These are phyloP conservation scores for Podosphaera xanthii DNA, from an alignment of 2,329 filamentous ascomycete species.

Conservation along the genomic window DNA sequence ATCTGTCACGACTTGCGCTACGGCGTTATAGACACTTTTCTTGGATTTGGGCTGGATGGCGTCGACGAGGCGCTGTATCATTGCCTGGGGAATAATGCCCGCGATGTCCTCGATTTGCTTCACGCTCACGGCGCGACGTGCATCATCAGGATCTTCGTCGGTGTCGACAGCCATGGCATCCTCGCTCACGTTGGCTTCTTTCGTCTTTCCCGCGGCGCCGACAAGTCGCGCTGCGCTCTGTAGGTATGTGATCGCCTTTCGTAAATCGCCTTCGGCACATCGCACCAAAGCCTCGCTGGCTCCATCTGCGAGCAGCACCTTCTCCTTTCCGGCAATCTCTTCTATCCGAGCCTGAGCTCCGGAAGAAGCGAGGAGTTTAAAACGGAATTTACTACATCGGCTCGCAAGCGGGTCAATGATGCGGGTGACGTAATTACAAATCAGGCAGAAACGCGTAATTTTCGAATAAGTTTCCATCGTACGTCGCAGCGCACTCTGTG, in stretches of 20 bases:
- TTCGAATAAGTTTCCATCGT: conserved; percentile 98
- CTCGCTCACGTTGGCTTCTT: conserved; percentile 17
- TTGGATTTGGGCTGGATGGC: conserved; percentile 53
- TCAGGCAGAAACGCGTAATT: conserved; percentile 90
- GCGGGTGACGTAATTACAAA: conserved; percentile 95
- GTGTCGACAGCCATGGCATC: conserved; percentile 17
- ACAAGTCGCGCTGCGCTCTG: conserved; percentile 84
- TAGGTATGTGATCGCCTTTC: conserved; percentile 88
- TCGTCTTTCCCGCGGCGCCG: conserved; percentile 33
- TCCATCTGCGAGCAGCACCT: conserved; percentile 51
- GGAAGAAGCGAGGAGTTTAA: conserved; percentile 79
- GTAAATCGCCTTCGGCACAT: conserved; percentile 79
- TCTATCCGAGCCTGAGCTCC: conserved; percentile 61
- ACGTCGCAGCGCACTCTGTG: conserved; percentile 71
- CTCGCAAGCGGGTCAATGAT: conserved; percentile 93
- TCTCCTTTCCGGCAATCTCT: conserved; percentile 62
- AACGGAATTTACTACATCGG: conserved; percentile 89
- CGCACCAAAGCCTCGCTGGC: conserved; percentile 65
- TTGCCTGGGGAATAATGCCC: conserved; percentile 62
- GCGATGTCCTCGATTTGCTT: conserved; percentile 83
- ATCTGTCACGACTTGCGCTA: conserved; percentile 65
- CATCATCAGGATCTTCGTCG: conserved; percentile 27
- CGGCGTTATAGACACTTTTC: conserved; percentile 42
- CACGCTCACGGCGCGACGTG: conserved; percentile 49
- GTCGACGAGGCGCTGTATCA: conserved; percentile 45